Conservation (phyloP, 495 filamentous ascomycete genomes). For the Aspergillus sclerotiicarbonarius region DNA sequence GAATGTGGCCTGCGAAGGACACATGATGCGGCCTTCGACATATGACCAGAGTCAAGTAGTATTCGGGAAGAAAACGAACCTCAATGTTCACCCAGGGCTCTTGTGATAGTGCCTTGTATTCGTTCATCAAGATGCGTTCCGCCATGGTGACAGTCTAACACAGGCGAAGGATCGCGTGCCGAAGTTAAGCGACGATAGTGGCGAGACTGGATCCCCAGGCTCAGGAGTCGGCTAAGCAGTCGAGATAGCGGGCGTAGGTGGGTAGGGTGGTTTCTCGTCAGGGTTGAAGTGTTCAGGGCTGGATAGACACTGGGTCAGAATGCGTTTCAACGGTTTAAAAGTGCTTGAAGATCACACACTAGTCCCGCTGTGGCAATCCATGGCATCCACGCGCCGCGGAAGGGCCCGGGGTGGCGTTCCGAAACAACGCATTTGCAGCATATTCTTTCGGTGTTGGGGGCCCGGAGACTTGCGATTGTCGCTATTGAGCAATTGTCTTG, state of each 20-base stretch:
- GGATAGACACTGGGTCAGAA: not conserved
- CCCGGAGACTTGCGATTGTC: not conserved
- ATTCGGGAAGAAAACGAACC: conserved; percentile 42
- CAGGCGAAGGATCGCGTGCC: conserved; percentile 6
- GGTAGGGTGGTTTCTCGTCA: not conserved
- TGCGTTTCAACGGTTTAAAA: not conserved
- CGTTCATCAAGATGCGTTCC: conserved; percentile 82
- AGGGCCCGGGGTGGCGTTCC: conserved; percentile 21
- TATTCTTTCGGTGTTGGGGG: not conserved
- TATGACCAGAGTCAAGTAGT: not conserved
- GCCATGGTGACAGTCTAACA: conserved; percentile 45
- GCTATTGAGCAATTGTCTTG: too few species aligned
- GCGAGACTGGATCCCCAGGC: not conserved
- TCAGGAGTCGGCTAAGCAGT: not conserved
- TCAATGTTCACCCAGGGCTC: conserved; percentile 94
- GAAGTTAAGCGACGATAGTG: not conserved
- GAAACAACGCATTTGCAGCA: not conserved
- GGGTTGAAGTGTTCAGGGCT: not conserved
- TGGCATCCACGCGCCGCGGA: conserved; percentile 13
- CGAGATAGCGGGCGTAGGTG: not conserved
- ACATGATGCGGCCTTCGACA: not conserved
- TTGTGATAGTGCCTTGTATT: conserved; percentile 76
- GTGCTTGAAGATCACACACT: conserved; percentile 6
- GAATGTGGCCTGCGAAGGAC: not conserved
- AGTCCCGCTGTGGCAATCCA: conserved; percentile 15